These are phyloP conservation scores for Suhomyces sp. DNA, from an alignment of 805 yeast species.

Conservation along the genomic window DNA sequence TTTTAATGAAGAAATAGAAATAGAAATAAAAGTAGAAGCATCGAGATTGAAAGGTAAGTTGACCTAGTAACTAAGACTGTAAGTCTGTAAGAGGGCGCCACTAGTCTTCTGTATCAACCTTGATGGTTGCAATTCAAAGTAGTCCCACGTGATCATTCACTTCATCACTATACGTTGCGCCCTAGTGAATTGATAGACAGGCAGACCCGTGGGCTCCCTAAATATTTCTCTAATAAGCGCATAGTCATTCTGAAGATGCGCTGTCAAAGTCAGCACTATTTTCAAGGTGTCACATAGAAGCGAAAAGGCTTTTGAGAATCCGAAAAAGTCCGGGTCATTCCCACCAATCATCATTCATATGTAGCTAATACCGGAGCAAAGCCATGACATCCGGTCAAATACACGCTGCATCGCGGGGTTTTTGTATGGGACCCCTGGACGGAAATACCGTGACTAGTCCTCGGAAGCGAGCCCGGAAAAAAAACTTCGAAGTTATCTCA, in stretches of 20 bases:
- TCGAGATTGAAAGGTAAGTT: background rate
- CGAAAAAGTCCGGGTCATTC: conserved; percentile 1
- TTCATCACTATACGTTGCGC: background rate
- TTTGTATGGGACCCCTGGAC: background rate
- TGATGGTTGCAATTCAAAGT: background rate
- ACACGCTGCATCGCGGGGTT: conserved; percentile 1
- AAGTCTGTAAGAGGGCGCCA: too few species aligned
- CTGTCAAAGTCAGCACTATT: background rate
- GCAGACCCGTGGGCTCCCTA: background rate
- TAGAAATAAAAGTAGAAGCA: too few species aligned
- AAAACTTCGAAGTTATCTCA: background rate
- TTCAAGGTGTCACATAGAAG: background rate
- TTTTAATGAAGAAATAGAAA: background rate
- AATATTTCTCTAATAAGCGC: background rate
- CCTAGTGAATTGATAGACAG: background rate
- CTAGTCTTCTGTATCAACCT: too few species aligned
- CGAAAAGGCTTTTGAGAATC: background rate
- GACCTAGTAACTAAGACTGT: too few species aligned
- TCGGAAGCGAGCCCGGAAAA: background rate
- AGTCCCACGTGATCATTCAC: background rate
- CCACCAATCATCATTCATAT: conserved; percentile 1
- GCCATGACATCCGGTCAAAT: background rate
- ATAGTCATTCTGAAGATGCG: background rate
- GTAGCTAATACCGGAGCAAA: conserved; percentile 3
- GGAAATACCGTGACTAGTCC: background rate